Evolutionary conservation across 2,329 filamentous ascomycete genomes (phyloP), one percentile per base, ranked within the genome.

Genomic region (Plenodomus tracheiphilus): DNA sequence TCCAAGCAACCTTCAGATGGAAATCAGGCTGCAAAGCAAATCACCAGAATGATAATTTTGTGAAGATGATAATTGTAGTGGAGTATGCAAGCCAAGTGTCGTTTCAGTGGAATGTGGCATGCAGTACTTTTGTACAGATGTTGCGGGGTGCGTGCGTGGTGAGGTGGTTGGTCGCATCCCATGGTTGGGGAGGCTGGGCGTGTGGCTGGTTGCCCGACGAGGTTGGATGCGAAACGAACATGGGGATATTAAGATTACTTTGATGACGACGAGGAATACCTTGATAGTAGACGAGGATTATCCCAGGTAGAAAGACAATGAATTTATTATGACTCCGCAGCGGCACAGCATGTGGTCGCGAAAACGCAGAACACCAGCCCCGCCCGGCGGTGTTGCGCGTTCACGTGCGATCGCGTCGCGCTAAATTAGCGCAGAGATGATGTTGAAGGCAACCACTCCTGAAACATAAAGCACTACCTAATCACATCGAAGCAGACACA

Each of bases 51-150:
- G 30, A 46, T 32, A 37, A 30, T 42, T 32, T 19, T 30, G 15
- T 10, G 16, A 39, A 34, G 8, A 42, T 30, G 35, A 9, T n/a
- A 8, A n/a, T 10, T 16, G 32, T 10, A 43, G 28, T 44, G 28
- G 15, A 42, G 41, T 61, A 56, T 58, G 57, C 46, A 61, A 57
- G 55, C 38, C 37, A 49, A 46, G 39, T 46, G 36, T 41, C 34
- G 30, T 20, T 43, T 43, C 39, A 28, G 32, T 38, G 46, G 41
- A 46, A 52, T 51, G 51, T 52, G 57, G 53, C 55, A 59, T 61
- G 58, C 58, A 39, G 51, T 40, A 64, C 53, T 65, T 66, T 66
- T 66, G 63, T 66, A 66, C 45, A 61, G 51, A 53, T 49, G 43
- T 49, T 46, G 53, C 54, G 54, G 60, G 56, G 62, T 51, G 54